phyloP scores from a whole-genome alignment of 345 rosid species.

The Murraya paniculata region DNA sequence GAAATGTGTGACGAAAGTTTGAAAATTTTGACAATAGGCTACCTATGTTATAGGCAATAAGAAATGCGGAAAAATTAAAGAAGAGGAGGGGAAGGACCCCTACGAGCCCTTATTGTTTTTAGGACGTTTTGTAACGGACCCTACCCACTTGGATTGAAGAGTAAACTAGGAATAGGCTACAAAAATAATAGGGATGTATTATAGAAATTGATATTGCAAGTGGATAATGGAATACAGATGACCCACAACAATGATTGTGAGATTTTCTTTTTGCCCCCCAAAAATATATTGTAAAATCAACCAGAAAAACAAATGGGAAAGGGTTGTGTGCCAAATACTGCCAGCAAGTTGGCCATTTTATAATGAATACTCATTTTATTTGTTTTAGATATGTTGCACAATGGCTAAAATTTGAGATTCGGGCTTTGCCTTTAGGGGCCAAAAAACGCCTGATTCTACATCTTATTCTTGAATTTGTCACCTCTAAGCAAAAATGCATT shows the following conservation, averaged over 20 bases:
- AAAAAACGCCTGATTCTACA: too few species aligned
- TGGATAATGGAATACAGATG: slow-evolving; percentile 20
- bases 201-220: neutral
- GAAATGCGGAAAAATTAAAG: neutral
- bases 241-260: slow-evolving; percentile 51
- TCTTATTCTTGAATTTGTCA: too few species aligned
- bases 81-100: slow-evolving; percentile 31
- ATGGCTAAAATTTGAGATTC: neutral
- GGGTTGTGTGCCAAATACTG: neutral
- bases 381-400: too few species aligned
- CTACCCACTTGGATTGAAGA: slow-evolving; percentile 33
- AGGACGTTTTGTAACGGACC: slow-evolving; percentile 37
- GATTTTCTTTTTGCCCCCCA: neutral
- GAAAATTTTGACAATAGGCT: too few species aligned
- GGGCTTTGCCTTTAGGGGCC: neutral
- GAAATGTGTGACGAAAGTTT: too few species aligned
- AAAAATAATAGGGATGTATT: slow-evolving; percentile 10
- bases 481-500: neutral
- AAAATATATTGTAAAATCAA: neutral
- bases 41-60: too few species aligned
- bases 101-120: slow-evolving; percentile 22
- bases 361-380: too few species aligned
- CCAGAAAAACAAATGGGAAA: neutral
- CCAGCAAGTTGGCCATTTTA: neutral
- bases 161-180: too few species aligned